phyloP scores from a whole-genome alignment of 305 asterid species.

The Fraxinus dipetala region DNA sequence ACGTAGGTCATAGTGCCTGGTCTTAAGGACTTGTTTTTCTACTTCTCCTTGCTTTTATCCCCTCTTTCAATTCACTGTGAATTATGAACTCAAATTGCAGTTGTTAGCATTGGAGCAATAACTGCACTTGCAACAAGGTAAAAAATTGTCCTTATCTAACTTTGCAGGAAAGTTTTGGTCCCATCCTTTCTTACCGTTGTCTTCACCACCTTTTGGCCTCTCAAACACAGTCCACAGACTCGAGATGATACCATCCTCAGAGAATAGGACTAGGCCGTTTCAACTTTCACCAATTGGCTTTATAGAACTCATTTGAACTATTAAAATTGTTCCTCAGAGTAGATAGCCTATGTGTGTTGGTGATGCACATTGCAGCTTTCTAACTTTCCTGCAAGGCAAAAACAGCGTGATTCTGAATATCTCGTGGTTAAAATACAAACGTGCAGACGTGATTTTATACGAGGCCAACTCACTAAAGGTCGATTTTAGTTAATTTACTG shows the following conservation, averaged over 20 bases:
- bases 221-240: neutral
- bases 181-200: neutral
- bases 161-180: neutral
- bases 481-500: neutral
- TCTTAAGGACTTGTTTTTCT: neutral
- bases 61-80: neutral
- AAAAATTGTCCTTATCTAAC: neutral
- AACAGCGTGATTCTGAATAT: neutral
- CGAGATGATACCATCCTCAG: neutral
- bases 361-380: neutral
- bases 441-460: neutral
- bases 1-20: neutral
- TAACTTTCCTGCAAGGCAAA: neutral
- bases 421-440: neutral
- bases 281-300: neutral
- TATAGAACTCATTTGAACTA: neutral
- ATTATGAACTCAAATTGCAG: conserved; percentile 80
- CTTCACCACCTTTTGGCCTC: neutral
- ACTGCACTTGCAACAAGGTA: conserved; percentile 87
- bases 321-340: neutral
- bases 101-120: conserved; percentile 91
- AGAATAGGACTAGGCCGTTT: neutral
- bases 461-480: neutral
- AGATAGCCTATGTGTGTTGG: neutral
- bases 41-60: neutral